Percentiles rank a stretch among this genome's conserved stretches.
Evolutionary conservation across 495 filamentous ascomycete genomes (phyloP).

Genomic region (Talaromyces stipitatus): DNA sequence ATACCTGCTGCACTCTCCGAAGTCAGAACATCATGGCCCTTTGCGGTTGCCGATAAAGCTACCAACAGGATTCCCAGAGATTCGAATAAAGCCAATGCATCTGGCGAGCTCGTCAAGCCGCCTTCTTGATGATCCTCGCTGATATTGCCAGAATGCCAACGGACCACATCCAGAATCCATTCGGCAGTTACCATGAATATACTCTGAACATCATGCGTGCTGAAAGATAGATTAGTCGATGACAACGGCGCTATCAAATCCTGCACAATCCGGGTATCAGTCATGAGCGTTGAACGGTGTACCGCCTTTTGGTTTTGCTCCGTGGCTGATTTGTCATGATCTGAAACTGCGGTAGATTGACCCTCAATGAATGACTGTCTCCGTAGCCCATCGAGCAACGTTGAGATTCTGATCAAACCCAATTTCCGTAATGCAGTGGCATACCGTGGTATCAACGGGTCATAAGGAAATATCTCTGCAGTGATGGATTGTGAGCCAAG

Average conservation of each 20-base stretch:
- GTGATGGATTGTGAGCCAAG: conserved; percentile 45
- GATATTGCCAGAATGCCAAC: conserved; percentile 25
- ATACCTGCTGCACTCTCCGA: conserved; percentile 28
- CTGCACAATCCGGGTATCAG: conserved; percentile 38
- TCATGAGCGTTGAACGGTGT: conserved; percentile 29
- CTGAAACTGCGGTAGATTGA: conserved; percentile 9
- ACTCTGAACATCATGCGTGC: conserved; percentile 23
- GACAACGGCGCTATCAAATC: conserved; percentile 37
- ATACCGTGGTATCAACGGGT: conserved; percentile 58
- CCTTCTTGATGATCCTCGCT: conserved; percentile 21
- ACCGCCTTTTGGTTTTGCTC: conserved; percentile 12
- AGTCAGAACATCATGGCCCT: conserved; percentile 32
- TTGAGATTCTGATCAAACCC: conserved; percentile 44
- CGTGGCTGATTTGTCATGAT: too few species aligned
- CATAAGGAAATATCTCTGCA: conserved; percentile 37
- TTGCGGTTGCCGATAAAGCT: conserved; percentile 31
- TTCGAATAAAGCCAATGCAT: conserved; percentile 37
- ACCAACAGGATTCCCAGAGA: conserved; percentile 36
- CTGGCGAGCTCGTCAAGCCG: conserved; percentile 29
- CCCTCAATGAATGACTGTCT: conserved; percentile 44
- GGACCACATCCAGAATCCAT: conserved; percentile 34
- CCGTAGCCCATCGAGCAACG: conserved; percentile 51
- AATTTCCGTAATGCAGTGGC: conserved; percentile 50
- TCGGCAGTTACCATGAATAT: conserved; percentile 28
- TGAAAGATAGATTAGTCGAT: conserved; percentile 22